phyloP scores from a whole-genome alignment of 2,329 filamentous ascomycete genomes.

The Arachnomyces sp. region DNA sequence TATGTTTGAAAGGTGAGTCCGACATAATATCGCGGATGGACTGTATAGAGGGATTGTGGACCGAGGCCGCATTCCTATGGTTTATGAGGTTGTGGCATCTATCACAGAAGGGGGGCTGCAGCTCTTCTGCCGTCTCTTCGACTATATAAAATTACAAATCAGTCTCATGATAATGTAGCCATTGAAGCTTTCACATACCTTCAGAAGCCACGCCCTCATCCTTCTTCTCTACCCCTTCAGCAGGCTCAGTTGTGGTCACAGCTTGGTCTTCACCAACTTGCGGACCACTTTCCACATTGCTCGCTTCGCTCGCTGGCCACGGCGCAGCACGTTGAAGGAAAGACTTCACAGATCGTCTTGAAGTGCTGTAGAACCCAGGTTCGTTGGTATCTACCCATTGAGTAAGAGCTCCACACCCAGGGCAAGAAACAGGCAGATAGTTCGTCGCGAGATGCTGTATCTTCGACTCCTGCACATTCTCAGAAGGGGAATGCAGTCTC shows the following conservation, averaged over 20 bases:
- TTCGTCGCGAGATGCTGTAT: slow-evolving; percentile 13
- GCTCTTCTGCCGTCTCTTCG: slow-evolving; percentile 3
- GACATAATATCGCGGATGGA: slow-evolving; percentile 75
- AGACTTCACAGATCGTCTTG: slow-evolving; percentile 40
- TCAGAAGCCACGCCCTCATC: neutral
- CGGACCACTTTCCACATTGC: slow-evolving; percentile 12
- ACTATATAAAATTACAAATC: neutral
- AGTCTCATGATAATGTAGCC: neutral
- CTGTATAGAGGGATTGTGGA: slow-evolving; percentile 71
- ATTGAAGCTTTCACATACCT: slow-evolving; percentile 2
- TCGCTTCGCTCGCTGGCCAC: neutral
- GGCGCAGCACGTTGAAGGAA: slow-evolving; percentile 14
- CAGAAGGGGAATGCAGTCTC: too few relatives aligned
- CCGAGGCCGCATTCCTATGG: slow-evolving; percentile 62
- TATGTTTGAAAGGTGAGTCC: slow-evolving; percentile 81
- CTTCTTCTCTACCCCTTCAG: neutral
- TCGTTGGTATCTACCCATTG: slow-evolving; percentile 47
- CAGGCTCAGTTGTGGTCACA: slow-evolving; percentile 9
- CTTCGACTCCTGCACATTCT: neutral
- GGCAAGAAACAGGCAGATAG: slow-evolving; percentile 46
- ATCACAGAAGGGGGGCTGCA: slow-evolving; percentile 60
- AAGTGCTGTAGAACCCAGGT: slow-evolving; percentile 50
- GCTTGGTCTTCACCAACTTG: slow-evolving; percentile 10
- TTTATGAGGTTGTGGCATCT: slow-evolving; percentile 77
- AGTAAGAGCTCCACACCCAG: slow-evolving; percentile 54